Percentiles rank a stretch among this genome's conserved stretches.
phyloP scores from a whole-genome alignment of 352 stramenopile genomes.

The Lagenidium sp. region DNA sequence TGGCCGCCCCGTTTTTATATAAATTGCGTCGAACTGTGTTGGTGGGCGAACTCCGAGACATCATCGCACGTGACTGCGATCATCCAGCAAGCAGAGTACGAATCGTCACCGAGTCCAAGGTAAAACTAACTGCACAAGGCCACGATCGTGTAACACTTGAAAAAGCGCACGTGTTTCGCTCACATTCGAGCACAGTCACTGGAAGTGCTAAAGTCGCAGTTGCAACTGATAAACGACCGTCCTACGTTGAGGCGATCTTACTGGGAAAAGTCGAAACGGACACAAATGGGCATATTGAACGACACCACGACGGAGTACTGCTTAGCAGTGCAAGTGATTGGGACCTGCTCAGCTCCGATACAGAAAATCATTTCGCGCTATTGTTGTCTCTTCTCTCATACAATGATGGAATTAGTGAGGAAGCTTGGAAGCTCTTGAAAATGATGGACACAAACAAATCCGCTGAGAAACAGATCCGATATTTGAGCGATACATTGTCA shows the following conservation, averaged over 20 bases:
- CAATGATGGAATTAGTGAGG: conserved; percentile 39
- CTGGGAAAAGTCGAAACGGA: conserved; percentile 25
- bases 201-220: no score
- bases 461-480: conserved; percentile 69
- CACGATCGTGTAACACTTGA: conserved; percentile 24
- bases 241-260: conserved; percentile 23
- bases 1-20: conserved; percentile 23
- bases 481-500: conserved; percentile 44
- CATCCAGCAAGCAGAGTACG: conserved; percentile 22
- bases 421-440: conserved; percentile 56
- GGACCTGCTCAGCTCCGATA: conserved; percentile 48
- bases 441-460: conserved; percentile 42
- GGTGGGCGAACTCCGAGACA: conserved; percentile 23
- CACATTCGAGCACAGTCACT: no score
- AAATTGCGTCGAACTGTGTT: conserved; percentile 21
- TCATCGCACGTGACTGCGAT: conserved; percentile 21
- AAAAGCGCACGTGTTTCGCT: conserved; percentile 18
- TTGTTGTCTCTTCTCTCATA: conserved; percentile 51
- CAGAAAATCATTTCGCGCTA: conserved; percentile 11
- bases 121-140: conserved; percentile 21
- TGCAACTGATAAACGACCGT: no score
- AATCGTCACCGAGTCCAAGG: conserved; percentile 24
- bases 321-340: not conserved
- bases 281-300: conserved; percentile 21
- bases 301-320: not conserved